Evolutionary conservation across 2,329 filamentous ascomycete genomes (phyloP).

Genomic region (Trichophyton simii): DNA sequence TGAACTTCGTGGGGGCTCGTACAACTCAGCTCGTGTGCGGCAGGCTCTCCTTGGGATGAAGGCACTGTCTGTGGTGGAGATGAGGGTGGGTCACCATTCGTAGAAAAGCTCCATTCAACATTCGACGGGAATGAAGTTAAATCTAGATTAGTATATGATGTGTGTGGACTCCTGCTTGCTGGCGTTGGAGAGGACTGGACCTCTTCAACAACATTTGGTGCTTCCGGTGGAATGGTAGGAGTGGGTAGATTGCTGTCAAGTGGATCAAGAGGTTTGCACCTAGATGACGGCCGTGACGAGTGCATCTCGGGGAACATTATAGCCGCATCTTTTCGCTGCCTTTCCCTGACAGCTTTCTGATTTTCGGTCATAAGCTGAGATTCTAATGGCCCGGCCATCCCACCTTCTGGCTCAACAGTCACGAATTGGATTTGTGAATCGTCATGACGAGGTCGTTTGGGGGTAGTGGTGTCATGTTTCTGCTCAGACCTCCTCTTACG

Average conservation of each 20-base stretch:
- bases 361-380: slow-evolving; percentile 67
- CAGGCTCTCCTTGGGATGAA: neutral
- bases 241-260: slow-evolving; percentile 24
- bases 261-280: slow-evolving; percentile 15
- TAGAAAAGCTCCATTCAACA: slow-evolving; percentile 9
- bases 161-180: slow-evolving; percentile 20
- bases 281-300: slow-evolving; percentile 31
- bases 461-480: slow-evolving; percentile 21
- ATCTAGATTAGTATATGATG: slow-evolving; percentile 6
- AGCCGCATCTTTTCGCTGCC: slow-evolving; percentile 52
- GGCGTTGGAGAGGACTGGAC: slow-evolving; percentile 43
- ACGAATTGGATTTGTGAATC: slow-evolving; percentile 73
- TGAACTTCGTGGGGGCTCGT: neutral
- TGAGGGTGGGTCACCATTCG: slow-evolving; percentile 25
- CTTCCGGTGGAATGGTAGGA: slow-evolving; percentile 25
- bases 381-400: slow-evolving; percentile 39
- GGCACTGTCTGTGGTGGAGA: slow-evolving; percentile 17
- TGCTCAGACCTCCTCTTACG: neutral
- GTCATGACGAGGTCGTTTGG: slow-evolving; percentile 56
- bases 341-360: slow-evolving; percentile 64
- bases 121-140: slow-evolving; percentile 8
- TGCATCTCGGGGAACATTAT: slow-evolving; percentile 56
- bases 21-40: neutral
- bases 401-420: slow-evolving; percentile 48
- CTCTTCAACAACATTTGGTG: slow-evolving; percentile 33